Percentiles rank a stretch among this genome's conserved stretches.
Conservation (phyloP, 2,329 filamentous ascomycete species). For the Fusarium agapanthi region DNA sequence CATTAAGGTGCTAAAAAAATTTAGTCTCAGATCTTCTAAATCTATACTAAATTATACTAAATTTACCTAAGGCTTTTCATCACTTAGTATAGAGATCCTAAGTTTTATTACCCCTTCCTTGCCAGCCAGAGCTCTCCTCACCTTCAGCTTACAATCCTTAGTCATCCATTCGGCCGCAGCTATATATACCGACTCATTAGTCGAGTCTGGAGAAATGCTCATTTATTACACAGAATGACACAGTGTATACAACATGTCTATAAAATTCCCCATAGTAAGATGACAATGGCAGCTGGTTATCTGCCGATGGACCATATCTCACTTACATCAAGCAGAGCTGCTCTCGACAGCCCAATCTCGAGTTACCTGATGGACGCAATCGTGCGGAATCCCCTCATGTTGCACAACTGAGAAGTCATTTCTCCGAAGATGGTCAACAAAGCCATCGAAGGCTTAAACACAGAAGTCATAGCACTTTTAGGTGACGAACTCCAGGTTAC, state of each 20-base stretch:
- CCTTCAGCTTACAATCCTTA: background rate
- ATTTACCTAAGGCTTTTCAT: too few relatives aligned
- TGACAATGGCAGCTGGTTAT: background rate
- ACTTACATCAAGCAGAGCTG: background rate
- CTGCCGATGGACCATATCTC: background rate
- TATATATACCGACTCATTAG: background rate
- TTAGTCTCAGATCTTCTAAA: too few relatives aligned
- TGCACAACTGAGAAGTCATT: background rate
- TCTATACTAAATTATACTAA: too few relatives aligned
- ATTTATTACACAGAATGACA: background rate
- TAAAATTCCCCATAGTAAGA: background rate
- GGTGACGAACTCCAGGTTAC: background rate
- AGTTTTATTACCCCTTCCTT: too few relatives aligned
- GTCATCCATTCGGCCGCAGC: background rate
- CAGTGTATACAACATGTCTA: background rate
- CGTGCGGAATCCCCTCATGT: background rate
- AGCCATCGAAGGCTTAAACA: background rate
- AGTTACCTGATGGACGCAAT: slow-evolving; percentile 3
- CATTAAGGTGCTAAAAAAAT: too few relatives aligned
- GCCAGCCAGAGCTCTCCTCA: background rate
- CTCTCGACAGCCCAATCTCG: background rate
- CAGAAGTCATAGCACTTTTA: background rate
- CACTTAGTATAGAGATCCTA: too few relatives aligned
- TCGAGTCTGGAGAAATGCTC: background rate
- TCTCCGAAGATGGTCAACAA: background rate